Base-by-base conservation (phyloP, 495 filamentous ascomycete genomes). In the Aspergillus leporis region DNA sequence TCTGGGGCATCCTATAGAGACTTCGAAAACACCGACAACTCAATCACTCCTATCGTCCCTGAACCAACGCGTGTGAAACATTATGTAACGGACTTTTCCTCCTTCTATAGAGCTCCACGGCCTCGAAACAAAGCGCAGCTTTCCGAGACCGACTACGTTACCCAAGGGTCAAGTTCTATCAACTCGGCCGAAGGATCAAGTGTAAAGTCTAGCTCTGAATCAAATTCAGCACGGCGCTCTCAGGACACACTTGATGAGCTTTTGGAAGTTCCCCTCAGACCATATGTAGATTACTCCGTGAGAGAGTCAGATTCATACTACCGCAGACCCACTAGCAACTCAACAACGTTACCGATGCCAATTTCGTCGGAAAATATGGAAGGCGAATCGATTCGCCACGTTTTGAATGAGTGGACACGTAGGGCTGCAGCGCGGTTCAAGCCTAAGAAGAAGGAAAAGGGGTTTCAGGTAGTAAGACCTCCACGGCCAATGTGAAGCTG, bases 241-340 rank as follows among this genome's bases (percentile, higher is more conserved):
- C 31, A 18, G 21, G 41, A 43, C 10, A 51, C 25, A 7, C 48
- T 51, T 18, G 48, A 51, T 30, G 48, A 51, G 48, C 31, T 25
- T 16, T 18, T 51, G 23, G 25, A 51, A 30, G 23, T n/a, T 1
- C 48, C 48, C 12, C 7, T 3, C 5, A 34, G 21, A 1, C 28
- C 36, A 3, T 10, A 55, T n/a, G 22, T 55, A 14, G 52, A 55
- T 30, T 55, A 55, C 28, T 55, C 52, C 4, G 52, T 55, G 2
- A 18, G 52, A 10, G 52, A 55, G 18, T 34, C 52, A 28, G 52
- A 55, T 31, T 38, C 25, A 16, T 55, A 28, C 28, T 55, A 55
- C 18, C 23, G 48, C 18, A 51, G 25, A 31, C 25, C 13, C 23
- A 30, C 3, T n/a, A 19, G 25, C 25, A 23, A 30, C 23, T 31